Percentiles rank a stretch among this genome's conserved stretches.
phyloP scores from a whole-genome alignment of 2,329 filamentous ascomycete genomes.

The Trichocomaceae sp. region DNA sequence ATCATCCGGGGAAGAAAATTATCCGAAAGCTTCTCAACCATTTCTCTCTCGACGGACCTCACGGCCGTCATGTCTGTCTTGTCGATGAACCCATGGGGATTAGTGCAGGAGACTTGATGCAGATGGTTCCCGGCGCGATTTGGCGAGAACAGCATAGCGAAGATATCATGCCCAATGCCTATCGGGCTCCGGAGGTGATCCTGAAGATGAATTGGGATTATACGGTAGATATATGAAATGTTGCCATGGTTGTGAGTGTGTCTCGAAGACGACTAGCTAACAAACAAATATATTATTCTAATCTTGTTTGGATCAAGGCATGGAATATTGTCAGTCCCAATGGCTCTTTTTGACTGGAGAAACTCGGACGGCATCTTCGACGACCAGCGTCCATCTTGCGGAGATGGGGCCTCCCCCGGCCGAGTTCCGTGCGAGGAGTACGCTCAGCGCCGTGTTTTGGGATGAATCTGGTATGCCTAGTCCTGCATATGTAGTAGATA shows the following conservation, averaged over 20 bases:
- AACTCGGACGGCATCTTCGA: conserved; percentile 4
- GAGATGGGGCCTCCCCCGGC: conserved; percentile 15
- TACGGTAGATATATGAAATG: conserved; percentile 37
- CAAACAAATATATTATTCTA: not conserved
- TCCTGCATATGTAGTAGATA: not conserved
- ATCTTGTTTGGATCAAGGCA: not conserved
- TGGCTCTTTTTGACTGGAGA: not conserved
- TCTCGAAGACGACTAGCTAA: no score
- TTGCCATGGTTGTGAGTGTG: conserved; percentile 29
- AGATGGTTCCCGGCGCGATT: conserved; percentile 32
- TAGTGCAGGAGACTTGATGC: conserved; percentile 34
- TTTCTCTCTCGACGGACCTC: not conserved
- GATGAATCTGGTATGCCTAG: conserved; percentile 13
- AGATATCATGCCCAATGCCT: conserved; percentile 39
- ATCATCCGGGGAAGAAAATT: conserved; percentile 25
- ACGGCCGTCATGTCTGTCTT: conserved; percentile 26
- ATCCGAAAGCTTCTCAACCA: conserved; percentile 15
- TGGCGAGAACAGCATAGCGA: conserved; percentile 25
- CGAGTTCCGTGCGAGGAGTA: conserved; percentile 3
- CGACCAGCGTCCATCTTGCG: conserved; percentile 14
- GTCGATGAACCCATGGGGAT: conserved; percentile 40
- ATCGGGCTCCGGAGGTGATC: conserved; percentile 38
- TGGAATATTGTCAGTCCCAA: not conserved
- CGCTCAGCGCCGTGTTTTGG: conserved; percentile 12
- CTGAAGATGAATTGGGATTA: conserved; percentile 33